Base-by-base conservation (phyloP, 805 yeast species). In the Zygosaccharomyces rouxii region DNA sequence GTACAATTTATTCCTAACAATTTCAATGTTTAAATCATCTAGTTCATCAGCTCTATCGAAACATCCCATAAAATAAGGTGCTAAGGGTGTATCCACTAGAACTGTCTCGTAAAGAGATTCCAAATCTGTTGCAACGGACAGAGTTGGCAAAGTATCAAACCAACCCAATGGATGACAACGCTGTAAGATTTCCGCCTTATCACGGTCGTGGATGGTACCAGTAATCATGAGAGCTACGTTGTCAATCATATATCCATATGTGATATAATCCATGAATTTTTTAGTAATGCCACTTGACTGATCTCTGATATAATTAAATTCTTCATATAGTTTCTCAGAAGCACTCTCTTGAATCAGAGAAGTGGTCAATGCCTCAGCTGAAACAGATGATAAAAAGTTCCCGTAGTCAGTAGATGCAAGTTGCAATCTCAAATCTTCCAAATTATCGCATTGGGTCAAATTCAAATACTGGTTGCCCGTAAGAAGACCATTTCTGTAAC, bases 211-310 rank as follows among this genome's bases (percentile, higher is more conserved):
- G 52, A 94, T 79, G 0, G 99, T 89, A 19, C 99, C 99, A 1
- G 97, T 90, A 63, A 94, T 92, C 85, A 94, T 86, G 62, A 94
- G 75, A 21, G 94, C 87, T 35, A 94, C 96, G 68, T 94, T 94
- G 71, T 94, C 99, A 63, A 94, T 95, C 99, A 94, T 94, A 71
- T 95, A 94, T 9, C 97, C 95, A 65, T 90, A 94, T 40, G 95
- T 84, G 65, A 95, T 89, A 67, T 73, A 95, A 67, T 95, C 97
- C 81, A 94, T 77, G 64, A 92, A 89, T 66, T 82, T 80, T 38
- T 88, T 74, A 62, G 92, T 72, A 29, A 84, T 85, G 51, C 89
- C 89, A 30, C 84, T 83, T 4, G 96, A 82, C 67, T 92, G 96
- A 39, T 86, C 78, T 55, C 86, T 81, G 47, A 94, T 75, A 68